A percentile compares a stretch with the other conserved stretches of the same genome.
phyloP scores from a whole-genome alignment of 2,329 filamentous ascomycete species.

The Helotiales sp. region DNA sequence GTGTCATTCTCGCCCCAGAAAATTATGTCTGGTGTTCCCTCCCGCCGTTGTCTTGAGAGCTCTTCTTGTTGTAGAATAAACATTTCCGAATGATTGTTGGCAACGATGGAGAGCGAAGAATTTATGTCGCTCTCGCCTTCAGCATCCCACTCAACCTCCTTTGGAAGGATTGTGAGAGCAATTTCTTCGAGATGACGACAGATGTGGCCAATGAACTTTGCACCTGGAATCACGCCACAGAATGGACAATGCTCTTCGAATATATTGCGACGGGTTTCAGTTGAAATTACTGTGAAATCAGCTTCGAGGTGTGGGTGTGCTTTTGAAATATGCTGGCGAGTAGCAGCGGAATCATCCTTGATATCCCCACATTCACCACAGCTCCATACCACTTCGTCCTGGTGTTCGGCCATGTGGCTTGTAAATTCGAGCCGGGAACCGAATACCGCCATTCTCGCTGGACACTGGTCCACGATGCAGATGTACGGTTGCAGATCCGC shows the following conservation, averaged over 20 bases:
- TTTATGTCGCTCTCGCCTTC: background rate
- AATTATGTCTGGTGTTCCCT: no score
- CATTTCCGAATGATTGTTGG: background rate
- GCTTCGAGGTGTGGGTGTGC: background rate
- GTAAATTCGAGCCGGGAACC: background rate
- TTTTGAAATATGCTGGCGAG: background rate
- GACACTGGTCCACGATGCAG: background rate
- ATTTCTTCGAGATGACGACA: slow-evolving; percentile 1
- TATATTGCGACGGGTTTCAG: background rate
- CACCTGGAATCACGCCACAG: background rate
- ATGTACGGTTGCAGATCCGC: background rate
- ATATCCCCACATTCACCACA: background rate
- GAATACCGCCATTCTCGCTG: background rate
- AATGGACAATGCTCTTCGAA: background rate
- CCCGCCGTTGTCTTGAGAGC: no score
- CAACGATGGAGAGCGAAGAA: background rate
- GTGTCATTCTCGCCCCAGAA: no score
- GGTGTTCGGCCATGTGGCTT: background rate
- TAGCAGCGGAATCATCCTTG: background rate
- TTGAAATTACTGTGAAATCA: background rate
- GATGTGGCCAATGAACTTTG: background rate
- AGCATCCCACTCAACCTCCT: background rate
- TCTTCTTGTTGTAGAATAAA: background rate
- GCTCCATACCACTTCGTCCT: background rate
- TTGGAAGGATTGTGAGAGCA: background rate